Percentiles rank a stretch among this genome's conserved stretches.
Evolutionary conservation across 768 basidiomycete genomes (phyloP).

Genomic region (Naematelia aurantialba): DNA sequence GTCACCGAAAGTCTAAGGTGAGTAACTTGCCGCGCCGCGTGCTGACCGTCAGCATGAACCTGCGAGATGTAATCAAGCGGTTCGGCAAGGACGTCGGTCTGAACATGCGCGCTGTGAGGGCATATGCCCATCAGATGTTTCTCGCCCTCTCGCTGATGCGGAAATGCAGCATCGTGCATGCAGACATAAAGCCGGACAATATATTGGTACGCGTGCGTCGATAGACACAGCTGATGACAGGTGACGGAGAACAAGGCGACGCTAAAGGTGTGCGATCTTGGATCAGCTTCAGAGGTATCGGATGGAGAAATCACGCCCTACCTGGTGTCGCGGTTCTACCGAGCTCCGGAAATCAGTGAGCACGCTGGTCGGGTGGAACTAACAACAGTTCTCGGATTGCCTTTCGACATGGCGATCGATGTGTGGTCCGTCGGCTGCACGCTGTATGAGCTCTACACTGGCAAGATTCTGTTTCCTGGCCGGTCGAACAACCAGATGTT

Average conservation of each 20-base stretch:
- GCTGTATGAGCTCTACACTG: conserved; percentile 69
- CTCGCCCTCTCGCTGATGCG: conserved; percentile 75
- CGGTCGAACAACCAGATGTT: conserved; percentile 98
- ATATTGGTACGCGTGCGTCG: conserved; percentile 65
- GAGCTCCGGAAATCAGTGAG: conserved; percentile 96
- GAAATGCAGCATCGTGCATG: conserved; percentile 93
- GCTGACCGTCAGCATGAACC: conserved; percentile 71
- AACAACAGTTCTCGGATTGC: conserved; percentile 77
- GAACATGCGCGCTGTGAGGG: conserved; percentile 93
- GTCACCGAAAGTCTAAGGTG: conserved; percentile 94
- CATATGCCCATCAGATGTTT: conserved; percentile 97
- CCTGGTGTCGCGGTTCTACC: conserved; percentile 93
- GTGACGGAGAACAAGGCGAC: conserved; percentile 92
- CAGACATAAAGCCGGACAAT: conserved; percentile 98
- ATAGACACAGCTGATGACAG: conserved; percentile 52
- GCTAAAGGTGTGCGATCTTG: conserved; percentile 91
- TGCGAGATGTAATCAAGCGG: conserved; percentile 94
- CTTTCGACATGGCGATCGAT: conserved; percentile 89
- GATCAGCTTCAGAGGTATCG: conserved; percentile 89
- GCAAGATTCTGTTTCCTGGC: conserved; percentile 95
- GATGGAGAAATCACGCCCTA: conserved; percentile 94
- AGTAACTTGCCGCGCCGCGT: conserved; percentile 16
- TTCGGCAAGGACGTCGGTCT: conserved; percentile 98
- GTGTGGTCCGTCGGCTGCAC: conserved; percentile 98
- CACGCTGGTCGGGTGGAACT: conserved; percentile 19